Percentiles rank a stretch among this genome's conserved stretches.
Conservation (phyloP, 306 rosid genomes). For the Sphenostylis stenocarpa region DNA sequence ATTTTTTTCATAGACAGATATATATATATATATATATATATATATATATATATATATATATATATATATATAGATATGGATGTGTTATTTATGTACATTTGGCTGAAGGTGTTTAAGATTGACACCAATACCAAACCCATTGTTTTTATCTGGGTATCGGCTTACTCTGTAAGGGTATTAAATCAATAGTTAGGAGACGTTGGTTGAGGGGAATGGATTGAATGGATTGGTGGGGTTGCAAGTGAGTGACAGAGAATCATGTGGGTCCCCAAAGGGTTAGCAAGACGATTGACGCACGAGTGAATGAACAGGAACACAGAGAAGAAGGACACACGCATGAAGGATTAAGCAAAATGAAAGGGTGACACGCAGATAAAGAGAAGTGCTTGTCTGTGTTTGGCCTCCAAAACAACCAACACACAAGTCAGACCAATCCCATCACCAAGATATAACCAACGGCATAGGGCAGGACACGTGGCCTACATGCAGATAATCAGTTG, state of each 20-base stretch:
- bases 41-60: too few relatives aligned
- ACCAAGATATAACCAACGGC: constrained; percentile 47
- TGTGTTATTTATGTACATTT: background rate
- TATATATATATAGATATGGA: background rate
- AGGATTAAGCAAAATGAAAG: background rate
- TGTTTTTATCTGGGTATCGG: background rate
- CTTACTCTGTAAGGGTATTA: constrained; percentile 1
- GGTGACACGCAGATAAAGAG: constrained; percentile 19
- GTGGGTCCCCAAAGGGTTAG: constrained; percentile 34
- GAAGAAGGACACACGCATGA: constrained; percentile 38
- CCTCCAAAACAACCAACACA: constrained; percentile 62
- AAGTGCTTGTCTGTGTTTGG: constrained; percentile 49
- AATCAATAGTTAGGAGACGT: constrained; percentile 16
- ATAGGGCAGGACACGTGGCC: constrained; percentile 64
- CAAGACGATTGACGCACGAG: constrained; percentile 44
- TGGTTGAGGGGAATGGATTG: constrained; percentile 17
- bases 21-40: too few relatives aligned
- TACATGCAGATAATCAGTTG: constrained; percentile 48
- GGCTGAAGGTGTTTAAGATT: constrained; percentile 7
- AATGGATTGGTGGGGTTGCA: constrained; percentile 25
- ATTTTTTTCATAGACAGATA: background rate
- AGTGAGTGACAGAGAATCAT: constrained; percentile 33
- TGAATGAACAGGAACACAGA: constrained; percentile 29
- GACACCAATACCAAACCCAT: constrained; percentile 25
- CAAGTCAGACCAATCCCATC: constrained; percentile 49